Evolutionary conservation across 1,284 basidiomycete species (phyloP).

Genomic region (Cryptococcus sp.): DNA sequence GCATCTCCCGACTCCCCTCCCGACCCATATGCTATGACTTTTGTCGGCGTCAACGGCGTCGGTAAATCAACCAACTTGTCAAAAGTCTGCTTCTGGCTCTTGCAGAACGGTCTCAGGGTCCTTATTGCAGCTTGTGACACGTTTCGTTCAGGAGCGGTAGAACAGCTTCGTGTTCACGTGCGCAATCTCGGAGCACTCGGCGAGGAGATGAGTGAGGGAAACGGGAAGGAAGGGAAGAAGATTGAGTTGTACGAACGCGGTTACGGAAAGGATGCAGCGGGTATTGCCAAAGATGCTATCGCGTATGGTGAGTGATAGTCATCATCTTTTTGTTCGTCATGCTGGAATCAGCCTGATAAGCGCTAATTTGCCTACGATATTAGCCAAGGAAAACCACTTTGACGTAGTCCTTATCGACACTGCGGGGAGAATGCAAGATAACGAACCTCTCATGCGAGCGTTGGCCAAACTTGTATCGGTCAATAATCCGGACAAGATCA

Average conservation of each 20-base stretch:
- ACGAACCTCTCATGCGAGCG: slow-evolving; percentile 97
- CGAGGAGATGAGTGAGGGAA: slow-evolving; percentile 60
- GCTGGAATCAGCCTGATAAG: not conserved
- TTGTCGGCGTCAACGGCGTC: slow-evolving; percentile 99
- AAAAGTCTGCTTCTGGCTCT: slow-evolving; percentile 98
- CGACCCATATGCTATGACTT: slow-evolving; percentile 88
- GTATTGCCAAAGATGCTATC: slow-evolving; percentile 94
- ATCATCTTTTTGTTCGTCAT: not conserved
- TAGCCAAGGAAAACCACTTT: slow-evolving; percentile 81
- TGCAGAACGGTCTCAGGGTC: slow-evolving; percentile 90
- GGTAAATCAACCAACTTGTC: slow-evolving; percentile 98
- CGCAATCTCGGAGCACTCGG: slow-evolving; percentile 89
- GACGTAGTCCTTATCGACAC: slow-evolving; percentile 96
- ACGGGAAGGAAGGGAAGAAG: slow-evolving; percentile 32
- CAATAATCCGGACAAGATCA: slow-evolving; percentile 91
- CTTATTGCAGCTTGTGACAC: slow-evolving; percentile 99
- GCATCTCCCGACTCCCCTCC: slow-evolving; percentile 61
- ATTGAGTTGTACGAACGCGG: slow-evolving; percentile 96
- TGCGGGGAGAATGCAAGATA: slow-evolving; percentile 98
- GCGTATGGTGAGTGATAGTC: slow-evolving; percentile 64
- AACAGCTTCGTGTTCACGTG: slow-evolving; percentile 95
- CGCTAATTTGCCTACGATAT: not conserved
- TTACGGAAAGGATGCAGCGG: slow-evolving; percentile 97
- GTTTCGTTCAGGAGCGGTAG: slow-evolving; percentile 96
- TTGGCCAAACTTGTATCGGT: slow-evolving; percentile 92